Evolutionary conservation across 2,329 filamentous ascomycete genomes (phyloP).

Genomic region (Gremmenia infestans): DNA sequence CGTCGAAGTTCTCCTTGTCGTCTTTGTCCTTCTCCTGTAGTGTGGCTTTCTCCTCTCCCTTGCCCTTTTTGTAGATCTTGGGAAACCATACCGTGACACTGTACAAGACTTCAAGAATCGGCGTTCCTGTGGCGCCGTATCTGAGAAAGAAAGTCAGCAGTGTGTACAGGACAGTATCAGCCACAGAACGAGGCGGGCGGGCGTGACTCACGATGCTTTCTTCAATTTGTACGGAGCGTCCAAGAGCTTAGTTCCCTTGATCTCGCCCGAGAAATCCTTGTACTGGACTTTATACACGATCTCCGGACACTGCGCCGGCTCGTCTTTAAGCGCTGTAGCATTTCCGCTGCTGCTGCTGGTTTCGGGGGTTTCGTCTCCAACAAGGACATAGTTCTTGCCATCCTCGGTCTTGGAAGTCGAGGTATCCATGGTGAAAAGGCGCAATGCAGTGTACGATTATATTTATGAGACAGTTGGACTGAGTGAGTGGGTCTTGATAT

Average conservation of each 20-base stretch:
- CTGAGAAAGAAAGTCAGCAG: slow-evolving; percentile 1
- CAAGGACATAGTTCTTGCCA: background rate
- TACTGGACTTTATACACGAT: slow-evolving; percentile 23
- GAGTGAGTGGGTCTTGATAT: background rate
- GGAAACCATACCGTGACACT: slow-evolving; percentile 22
- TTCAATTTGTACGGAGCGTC: slow-evolving; percentile 21
- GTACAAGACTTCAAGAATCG: slow-evolving; percentile 20
- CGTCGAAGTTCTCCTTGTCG: slow-evolving; percentile 17
- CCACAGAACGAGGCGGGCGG: no score
- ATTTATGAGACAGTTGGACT: no score
- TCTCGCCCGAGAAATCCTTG: slow-evolving; percentile 19
- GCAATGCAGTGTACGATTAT: no score
- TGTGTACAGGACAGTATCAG: background rate
- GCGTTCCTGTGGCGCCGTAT: slow-evolving; percentile 17
- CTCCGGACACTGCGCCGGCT: slow-evolving; percentile 14
- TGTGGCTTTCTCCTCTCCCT: slow-evolving; percentile 1
- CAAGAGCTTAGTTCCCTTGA: slow-evolving; percentile 19
- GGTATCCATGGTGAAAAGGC: background rate
- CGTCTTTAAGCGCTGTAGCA: slow-evolving; percentile 9
- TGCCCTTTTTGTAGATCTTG: slow-evolving; percentile 15
- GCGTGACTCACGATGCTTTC: slow-evolving; percentile 11
- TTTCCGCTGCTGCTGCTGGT: slow-evolving; percentile 1
- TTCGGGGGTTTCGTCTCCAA: background rate
- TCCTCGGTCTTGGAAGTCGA: background rate
- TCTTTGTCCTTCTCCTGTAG: slow-evolving; percentile 13